A percentile compares a stretch with the other conserved stretches of the same genome.
Conservation (phyloP, 116 monocot species). For the Zostera marina region DNA sequence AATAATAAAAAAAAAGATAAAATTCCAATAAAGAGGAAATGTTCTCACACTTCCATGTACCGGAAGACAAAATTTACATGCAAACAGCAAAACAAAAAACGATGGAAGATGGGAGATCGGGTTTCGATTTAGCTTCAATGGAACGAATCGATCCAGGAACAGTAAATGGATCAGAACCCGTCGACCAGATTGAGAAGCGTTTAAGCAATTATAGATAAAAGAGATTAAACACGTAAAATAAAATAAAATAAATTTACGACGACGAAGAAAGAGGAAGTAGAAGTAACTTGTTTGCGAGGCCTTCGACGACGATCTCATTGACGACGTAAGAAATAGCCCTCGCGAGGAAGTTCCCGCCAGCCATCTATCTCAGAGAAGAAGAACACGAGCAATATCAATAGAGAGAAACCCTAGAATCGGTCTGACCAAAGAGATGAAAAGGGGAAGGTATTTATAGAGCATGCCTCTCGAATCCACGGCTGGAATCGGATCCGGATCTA, state of each 20-base stretch:
- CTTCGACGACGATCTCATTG: constrained; percentile 42
- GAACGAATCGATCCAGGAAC: constrained; percentile 36
- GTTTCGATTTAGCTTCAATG: constrained; percentile 30
- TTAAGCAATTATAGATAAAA: not conserved
- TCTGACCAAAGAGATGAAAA: too few relatives aligned
- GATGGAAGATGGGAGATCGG: not conserved
- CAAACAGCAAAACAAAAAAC: not conserved
- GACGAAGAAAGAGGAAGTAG: too few relatives aligned
- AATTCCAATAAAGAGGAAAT: too few relatives aligned
- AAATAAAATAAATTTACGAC: not conserved
- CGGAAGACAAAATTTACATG: too few relatives aligned
- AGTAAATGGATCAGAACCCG: constrained; percentile 5
- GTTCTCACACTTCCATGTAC: too few relatives aligned
- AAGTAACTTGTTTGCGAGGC: constrained; percentile 37
- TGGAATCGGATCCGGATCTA: too few relatives aligned
- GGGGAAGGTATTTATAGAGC: too few relatives aligned
- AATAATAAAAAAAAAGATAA: too few relatives aligned
- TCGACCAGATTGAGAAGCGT: constrained; percentile 46
- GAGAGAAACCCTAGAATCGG: too few relatives aligned
- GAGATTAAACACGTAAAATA: too few relatives aligned
- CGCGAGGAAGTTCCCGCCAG: constrained; percentile 34
- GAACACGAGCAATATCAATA: not conserved
- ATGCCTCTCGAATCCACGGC: too few relatives aligned
- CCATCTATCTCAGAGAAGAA: not conserved
- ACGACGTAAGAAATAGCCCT: constrained; percentile 32